These are phyloP conservation scores for Scalesia atractyloides DNA, from an alignment of 129 eudicot genomes.

Conservation along the genomic window DNA sequence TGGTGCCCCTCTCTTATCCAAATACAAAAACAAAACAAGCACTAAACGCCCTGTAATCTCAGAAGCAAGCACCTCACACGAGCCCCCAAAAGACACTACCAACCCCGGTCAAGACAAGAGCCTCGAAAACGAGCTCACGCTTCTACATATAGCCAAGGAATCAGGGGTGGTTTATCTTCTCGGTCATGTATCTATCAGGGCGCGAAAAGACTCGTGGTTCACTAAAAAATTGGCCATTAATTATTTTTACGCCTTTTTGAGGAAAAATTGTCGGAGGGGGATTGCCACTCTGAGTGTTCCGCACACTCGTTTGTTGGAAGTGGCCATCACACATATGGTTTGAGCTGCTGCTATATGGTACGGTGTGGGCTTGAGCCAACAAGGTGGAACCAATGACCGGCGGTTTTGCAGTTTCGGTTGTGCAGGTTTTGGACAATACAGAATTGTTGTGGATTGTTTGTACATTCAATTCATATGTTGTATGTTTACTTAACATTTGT, in stretches of 20 bases:
- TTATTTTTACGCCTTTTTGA: slow-evolving; percentile 84
- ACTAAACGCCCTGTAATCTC: slow-evolving; percentile 36
- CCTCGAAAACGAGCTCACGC: slow-evolving; percentile 81
- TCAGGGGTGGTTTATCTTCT: slow-evolving; percentile 93
- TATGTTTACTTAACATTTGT: background rate
- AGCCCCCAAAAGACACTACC: slow-evolving; percentile 29
- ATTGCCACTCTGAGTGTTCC: slow-evolving; percentile 88
- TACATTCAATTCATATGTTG: slow-evolving; percentile 14
- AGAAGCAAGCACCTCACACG: slow-evolving; percentile 61
- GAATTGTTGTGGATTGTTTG: slow-evolving; percentile 14
- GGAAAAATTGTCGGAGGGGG: slow-evolving; percentile 88
- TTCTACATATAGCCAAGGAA: slow-evolving; percentile 78
- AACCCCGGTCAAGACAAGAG: slow-evolving; percentile 57
- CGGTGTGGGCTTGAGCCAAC: slow-evolving; percentile 7
- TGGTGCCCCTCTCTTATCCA: slow-evolving; percentile 70
- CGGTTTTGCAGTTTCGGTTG: slow-evolving; percentile 8
- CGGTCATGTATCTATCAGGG: slow-evolving; percentile 88
- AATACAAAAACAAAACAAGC: slow-evolving; percentile 30
- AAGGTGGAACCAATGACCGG: slow-evolving; percentile 15
- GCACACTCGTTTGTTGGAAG: slow-evolving; percentile 81
- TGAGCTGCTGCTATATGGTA: slow-evolving; percentile 32
- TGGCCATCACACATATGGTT: slow-evolving; percentile 89
- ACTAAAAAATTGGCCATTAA: slow-evolving; percentile 78
- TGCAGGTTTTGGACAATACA: slow-evolving; percentile 8
- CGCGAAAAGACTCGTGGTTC: slow-evolving; percentile 94